phyloP scores from a whole-genome alignment of 345 rosid genomes.

The Acer campestre region DNA sequence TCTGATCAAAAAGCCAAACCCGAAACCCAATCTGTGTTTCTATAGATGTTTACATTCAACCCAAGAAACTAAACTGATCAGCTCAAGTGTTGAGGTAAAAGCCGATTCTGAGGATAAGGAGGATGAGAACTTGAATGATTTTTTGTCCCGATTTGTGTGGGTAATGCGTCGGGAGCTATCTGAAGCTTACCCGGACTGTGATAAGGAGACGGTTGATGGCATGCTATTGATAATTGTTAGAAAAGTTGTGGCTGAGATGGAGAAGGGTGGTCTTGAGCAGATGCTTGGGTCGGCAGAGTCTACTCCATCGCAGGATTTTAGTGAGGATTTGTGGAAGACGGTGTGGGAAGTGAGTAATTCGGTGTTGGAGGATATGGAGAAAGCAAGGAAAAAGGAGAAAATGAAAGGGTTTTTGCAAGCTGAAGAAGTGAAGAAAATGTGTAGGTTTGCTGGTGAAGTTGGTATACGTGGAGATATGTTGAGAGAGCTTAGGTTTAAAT shows the following conservation, averaged over 20 bases:
- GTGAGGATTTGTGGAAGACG: constrained; percentile 76
- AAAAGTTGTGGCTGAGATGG: constrained; percentile 74
- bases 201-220: constrained; percentile 60
- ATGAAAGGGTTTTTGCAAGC: constrained; percentile 72
- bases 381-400: constrained; percentile 78
- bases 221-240: constrained; percentile 80
- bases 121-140: constrained; percentile 64
- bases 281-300: constrained; percentile 39
- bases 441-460: constrained; percentile 83
- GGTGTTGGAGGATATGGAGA: constrained; percentile 85
- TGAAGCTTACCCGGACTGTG: constrained; percentile 56
- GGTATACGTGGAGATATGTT: constrained; percentile 88
- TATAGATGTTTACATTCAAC: constrained; percentile 45
- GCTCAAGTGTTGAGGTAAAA: constrained; percentile 28
- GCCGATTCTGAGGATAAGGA: constrained; percentile 39
- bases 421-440: constrained; percentile 81
- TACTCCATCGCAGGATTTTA: constrained; percentile 43
- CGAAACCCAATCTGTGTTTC: constrained; percentile 22
- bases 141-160: constrained; percentile 82
- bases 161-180: constrained; percentile 72
- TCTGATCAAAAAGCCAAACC: constrained; percentile 3
- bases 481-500: constrained; percentile 87
- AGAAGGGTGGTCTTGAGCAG: constrained; percentile 54
- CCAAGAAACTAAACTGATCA: constrained; percentile 31
- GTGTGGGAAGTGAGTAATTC: constrained; percentile 83